Evolutionary conservation across 2,329 filamentous ascomycete genomes (phyloP).

Genomic region (Trichophyton mentagrophytes): DNA sequence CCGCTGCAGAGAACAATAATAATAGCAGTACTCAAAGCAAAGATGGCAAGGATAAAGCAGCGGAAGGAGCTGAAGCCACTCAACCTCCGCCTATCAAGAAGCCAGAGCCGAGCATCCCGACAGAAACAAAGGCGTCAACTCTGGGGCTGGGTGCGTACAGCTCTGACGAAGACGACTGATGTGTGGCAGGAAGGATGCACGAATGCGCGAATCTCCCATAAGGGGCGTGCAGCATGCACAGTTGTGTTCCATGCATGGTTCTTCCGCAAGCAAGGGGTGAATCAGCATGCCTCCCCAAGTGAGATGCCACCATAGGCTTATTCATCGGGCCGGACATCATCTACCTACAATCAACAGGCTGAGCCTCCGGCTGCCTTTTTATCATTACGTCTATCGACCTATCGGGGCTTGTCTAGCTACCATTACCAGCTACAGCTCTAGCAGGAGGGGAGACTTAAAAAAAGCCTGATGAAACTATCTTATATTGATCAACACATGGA

Average conservation of each 20-base stretch:
- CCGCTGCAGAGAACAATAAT: neutral
- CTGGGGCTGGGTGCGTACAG: constrained; percentile 29
- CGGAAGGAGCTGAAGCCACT: neutral
- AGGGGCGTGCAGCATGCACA: neutral
- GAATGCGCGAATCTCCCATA: neutral
- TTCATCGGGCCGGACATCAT: neutral
- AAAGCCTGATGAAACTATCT: neutral
- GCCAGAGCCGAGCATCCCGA: neutral
- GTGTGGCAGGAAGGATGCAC: neutral
- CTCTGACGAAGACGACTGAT: constrained; percentile 27
- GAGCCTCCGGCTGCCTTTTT: neutral
- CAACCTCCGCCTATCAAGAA: neutral
- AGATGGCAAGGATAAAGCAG: neutral
- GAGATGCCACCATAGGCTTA: neutral
- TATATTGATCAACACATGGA: neutral
- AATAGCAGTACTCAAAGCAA: neutral
- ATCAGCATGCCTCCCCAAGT: neutral
- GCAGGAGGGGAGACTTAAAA: neutral
- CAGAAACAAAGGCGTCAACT: constrained; percentile 11
- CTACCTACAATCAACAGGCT: neutral
- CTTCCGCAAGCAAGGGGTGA: neutral
- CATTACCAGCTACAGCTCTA: neutral
- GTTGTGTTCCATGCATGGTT: neutral
- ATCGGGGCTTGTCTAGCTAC: neutral
- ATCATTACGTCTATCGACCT: neutral